These are phyloP conservation scores for Daldinia sp. DNA, from an alignment of 2,329 filamentous ascomycete genomes.

Conservation along the genomic window DNA sequence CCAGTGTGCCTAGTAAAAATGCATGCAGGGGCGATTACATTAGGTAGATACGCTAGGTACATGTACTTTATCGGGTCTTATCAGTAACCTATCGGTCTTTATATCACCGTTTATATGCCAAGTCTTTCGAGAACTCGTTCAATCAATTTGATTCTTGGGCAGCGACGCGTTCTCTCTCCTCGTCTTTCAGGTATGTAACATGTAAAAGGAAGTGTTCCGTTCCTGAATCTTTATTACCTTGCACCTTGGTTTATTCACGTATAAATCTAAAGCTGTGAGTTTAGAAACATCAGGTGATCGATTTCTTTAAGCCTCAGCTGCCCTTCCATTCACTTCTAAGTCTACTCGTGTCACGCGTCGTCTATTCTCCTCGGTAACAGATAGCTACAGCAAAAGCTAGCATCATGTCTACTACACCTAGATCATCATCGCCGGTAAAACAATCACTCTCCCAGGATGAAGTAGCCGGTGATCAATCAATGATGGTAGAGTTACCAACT, in stretches of 20 bases:
- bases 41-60: too few relatives aligned
- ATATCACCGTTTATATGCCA: slow-evolving; percentile 6
- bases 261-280: slow-evolving; percentile 7
- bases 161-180: slow-evolving; percentile 43
- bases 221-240: background rate
- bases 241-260: slow-evolving; percentile 11
- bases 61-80: slow-evolving; percentile 26
- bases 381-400: slow-evolving; percentile 8
- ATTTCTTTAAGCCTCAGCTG: slow-evolving; percentile 15
- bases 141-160: slow-evolving; percentile 38
- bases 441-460: slow-evolving; percentile 41
- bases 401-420: slow-evolving; percentile 48
- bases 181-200: slow-evolving; percentile 21
- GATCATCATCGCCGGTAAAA: slow-evolving; percentile 43
- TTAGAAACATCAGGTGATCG: slow-evolving; percentile 27
- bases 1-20: background rate
- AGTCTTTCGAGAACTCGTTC: slow-evolving; percentile 18
- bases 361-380: slow-evolving; percentile 27
- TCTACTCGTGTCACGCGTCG: slow-evolving; percentile 36
- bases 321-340: slow-evolving; percentile 27
- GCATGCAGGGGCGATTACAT: background rate
- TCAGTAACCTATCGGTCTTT: slow-evolving; percentile 3
- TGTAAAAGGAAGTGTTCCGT: background rate
- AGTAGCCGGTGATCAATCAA: slow-evolving; percentile 45
- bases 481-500: slow-evolving; percentile 50